Evolutionary conservation across 2,329 filamentous ascomycete genomes (phyloP).

Genomic region (Rosellinia necatrix): DNA sequence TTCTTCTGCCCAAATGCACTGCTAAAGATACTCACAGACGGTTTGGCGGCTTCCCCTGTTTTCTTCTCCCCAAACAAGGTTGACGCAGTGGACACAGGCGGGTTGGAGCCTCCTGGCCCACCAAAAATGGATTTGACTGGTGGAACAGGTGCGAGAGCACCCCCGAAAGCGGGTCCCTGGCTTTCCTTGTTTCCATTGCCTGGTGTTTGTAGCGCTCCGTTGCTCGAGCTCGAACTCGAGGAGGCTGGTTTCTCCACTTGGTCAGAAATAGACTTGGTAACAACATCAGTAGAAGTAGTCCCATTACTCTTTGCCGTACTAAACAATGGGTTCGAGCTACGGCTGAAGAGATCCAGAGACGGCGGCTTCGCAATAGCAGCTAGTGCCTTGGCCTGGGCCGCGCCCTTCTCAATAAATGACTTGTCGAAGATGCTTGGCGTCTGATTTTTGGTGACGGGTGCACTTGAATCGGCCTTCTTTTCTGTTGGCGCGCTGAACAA

Average conservation of each 20-base stretch:
- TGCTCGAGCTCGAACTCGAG: neutral
- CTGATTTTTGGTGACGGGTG: neutral
- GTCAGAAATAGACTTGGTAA: constrained; percentile 46
- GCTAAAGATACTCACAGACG: constrained; percentile 28
- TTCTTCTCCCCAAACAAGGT: constrained; percentile 37
- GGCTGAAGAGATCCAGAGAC: constrained; percentile 33
- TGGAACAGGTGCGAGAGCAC: constrained; percentile 37
- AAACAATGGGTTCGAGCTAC: constrained; percentile 29
- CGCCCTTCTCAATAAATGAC: constrained; percentile 22
- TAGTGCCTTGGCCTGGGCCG: constrained; percentile 25
- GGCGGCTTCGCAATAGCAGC: constrained; percentile 29
- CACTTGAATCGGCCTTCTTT: constrained; percentile 3
- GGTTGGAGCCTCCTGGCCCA: constrained; percentile 48
- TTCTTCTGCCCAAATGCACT: too few species aligned
- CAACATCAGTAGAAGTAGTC: constrained; percentile 30
- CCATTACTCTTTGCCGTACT: constrained; percentile 33
- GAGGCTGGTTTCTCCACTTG: constrained; percentile 37
- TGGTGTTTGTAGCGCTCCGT: neutral
- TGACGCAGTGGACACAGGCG: constrained; percentile 32
- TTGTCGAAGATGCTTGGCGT: constrained; percentile 25
- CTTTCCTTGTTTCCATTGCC: constrained; percentile 10
- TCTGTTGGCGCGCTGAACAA: constrained; percentile 25
- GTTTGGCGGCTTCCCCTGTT: constrained; percentile 23
- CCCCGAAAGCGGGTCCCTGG: constrained; percentile 3
- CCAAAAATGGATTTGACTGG: constrained; percentile 43